Evolutionary conservation across 805 yeast genomes (phyloP).

Genomic region (Lachancea fermentati): DNA sequence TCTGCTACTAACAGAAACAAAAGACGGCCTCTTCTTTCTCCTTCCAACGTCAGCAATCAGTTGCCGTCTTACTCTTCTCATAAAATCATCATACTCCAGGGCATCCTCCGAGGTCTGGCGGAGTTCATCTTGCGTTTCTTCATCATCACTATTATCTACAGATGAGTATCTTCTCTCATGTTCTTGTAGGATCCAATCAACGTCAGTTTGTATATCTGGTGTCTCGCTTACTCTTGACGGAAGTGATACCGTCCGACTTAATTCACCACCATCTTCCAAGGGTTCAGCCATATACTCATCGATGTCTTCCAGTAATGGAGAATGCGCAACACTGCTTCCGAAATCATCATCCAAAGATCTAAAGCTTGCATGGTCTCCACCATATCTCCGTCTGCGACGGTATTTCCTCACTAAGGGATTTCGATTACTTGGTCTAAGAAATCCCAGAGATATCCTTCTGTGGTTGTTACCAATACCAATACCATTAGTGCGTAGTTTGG

Average conservation of each 20-base stretch:
- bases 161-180: constrained; percentile 37
- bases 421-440: constrained; percentile 38
- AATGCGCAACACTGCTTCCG: constrained; percentile 23
- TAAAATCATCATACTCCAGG: constrained; percentile 29
- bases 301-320: constrained; percentile 18
- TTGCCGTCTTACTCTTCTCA: constrained; percentile 27
- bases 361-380: constrained; percentile 35
- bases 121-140: constrained; percentile 14
- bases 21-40: constrained; percentile 22
- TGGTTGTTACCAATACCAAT: constrained; percentile 39
- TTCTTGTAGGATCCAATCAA: constrained; percentile 37
- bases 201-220: constrained; percentile 30
- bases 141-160: constrained; percentile 21
- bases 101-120: constrained; percentile 10
- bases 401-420: constrained; percentile 36
- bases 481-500: constrained; percentile 37
- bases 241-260: constrained; percentile 37
- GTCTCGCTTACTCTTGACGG: constrained; percentile 38
- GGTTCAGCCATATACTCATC: constrained; percentile 20
- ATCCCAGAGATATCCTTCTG: constrained; percentile 34
- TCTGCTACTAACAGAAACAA: constrained; percentile 26
- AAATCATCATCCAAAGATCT: constrained; percentile 37
- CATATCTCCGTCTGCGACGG: constrained; percentile 24
- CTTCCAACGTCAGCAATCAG: constrained; percentile 4
- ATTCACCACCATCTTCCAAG: constrained; percentile 31